These are phyloP conservation scores for Calocybe gambosa DNA, from an alignment of 1,284 basidiomycete genomes.

Conservation along the genomic window DNA sequence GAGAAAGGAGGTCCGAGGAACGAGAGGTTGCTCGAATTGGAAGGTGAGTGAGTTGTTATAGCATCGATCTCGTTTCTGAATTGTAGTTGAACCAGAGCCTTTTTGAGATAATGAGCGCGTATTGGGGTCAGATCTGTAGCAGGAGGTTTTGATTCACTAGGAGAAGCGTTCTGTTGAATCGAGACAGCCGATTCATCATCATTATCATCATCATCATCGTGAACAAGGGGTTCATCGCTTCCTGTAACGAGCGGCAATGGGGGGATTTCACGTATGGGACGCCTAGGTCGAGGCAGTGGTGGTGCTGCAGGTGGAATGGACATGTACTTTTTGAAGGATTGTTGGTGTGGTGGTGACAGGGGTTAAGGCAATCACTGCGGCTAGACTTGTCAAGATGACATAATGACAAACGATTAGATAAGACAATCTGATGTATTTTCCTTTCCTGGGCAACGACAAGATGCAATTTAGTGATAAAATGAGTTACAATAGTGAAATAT, in stretches of 20 bases:
- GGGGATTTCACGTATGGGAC: conserved; percentile 25
- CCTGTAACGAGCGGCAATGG: conserved; percentile 8
- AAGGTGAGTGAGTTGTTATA: conserved; percentile 52
- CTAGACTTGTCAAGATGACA: background rate
- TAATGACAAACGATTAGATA: conserved; percentile 15
- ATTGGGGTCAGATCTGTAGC: conserved; percentile 61
- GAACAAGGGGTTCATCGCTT: conserved; percentile 6
- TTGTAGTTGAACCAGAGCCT: conserved; percentile 85
- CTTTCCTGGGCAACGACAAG: background rate
- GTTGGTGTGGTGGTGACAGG: conserved; percentile 3
- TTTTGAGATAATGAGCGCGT: conserved; percentile 93
- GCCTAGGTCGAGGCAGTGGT: conserved; percentile 18
- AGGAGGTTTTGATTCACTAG: conserved; percentile 3
- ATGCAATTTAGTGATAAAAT: background rate
- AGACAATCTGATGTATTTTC: conserved; percentile 9
- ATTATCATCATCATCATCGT: background rate
- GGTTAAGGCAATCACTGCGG: background rate
- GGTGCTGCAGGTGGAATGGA: conserved; percentile 1
- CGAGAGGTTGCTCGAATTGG: conserved; percentile 70
- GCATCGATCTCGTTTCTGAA: conserved; percentile 71
- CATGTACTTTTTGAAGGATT: conserved; percentile 1
- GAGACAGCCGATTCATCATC: background rate
- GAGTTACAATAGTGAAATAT: background rate
- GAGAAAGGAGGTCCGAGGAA: conserved; percentile 84
- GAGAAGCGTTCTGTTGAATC: conserved; percentile 1